phyloP scores from a whole-genome alignment of 2,329 filamentous ascomycete species.

The Fusarium sp. region DNA sequence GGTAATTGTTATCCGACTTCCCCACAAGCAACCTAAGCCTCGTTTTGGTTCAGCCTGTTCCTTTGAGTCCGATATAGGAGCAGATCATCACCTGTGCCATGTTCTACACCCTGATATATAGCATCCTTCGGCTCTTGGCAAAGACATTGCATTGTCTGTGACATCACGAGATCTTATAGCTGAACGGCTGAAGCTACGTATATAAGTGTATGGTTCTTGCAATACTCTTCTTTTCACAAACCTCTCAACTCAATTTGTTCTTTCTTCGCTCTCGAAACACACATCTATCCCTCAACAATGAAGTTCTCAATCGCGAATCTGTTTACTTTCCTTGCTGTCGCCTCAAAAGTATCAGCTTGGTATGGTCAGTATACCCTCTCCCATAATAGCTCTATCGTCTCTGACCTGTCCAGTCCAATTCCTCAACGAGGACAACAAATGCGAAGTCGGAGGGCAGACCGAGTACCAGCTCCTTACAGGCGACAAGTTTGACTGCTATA shows the following conservation, averaged over 20 bases:
- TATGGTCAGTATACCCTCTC: background rate
- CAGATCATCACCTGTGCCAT: background rate
- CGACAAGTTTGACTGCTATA: background rate
- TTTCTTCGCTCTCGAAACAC: background rate
- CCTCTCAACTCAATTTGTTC: background rate
- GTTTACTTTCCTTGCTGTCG: background rate
- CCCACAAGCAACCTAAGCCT: background rate
- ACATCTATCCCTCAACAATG: background rate
- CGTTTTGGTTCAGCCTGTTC: background rate
- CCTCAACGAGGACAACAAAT: background rate
- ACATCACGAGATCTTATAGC: background rate
- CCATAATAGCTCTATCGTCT: background rate
- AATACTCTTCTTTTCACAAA: background rate
- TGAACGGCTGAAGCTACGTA: background rate
- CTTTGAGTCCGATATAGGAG: background rate
- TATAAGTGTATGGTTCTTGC: background rate
- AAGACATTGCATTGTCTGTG: background rate
- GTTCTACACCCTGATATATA: background rate
- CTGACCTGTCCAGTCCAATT: background rate
- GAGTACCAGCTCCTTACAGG: background rate
- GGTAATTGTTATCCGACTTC: background rate
- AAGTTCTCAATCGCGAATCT: background rate
- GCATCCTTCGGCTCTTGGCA: background rate
- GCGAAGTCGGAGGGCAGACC: background rate
- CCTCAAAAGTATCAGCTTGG: background rate